These are phyloP conservation scores for Fusarium sterilihyphosum DNA, from an alignment of 2,329 filamentous ascomycete genomes.

Conservation along the genomic window DNA sequence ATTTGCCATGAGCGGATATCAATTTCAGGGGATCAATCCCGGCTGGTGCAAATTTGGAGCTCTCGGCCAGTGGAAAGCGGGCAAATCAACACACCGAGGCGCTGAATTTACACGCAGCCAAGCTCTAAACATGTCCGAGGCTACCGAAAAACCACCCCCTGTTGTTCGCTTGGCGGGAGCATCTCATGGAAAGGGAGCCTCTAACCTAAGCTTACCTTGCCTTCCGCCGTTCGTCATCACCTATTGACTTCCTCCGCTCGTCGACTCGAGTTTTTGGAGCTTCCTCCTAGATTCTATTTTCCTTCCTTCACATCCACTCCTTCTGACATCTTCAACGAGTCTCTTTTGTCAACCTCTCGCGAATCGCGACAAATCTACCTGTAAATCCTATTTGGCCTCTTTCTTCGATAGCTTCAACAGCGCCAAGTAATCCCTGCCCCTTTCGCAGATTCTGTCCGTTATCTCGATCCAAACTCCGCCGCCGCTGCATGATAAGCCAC, in stretches of 20 bases:
- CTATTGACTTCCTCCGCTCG: slow-evolving; percentile 16
- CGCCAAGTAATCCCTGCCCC: slow-evolving; percentile 37
- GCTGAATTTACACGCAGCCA: slow-evolving; percentile 14
- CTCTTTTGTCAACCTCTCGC: background rate
- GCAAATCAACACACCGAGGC: slow-evolving; percentile 8
- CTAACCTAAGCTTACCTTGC: slow-evolving; percentile 5
- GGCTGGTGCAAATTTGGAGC: slow-evolving; percentile 22
- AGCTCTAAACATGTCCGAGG: slow-evolving; percentile 35
- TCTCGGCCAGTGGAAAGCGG: background rate
- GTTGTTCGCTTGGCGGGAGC: slow-evolving; percentile 38
- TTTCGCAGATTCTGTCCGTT: slow-evolving; percentile 37
- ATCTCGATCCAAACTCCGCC: slow-evolving; percentile 29
- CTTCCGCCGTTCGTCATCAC: slow-evolving; percentile 31
- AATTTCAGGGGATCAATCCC: slow-evolving; percentile 26
- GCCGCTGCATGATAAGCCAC: slow-evolving; percentile 38
- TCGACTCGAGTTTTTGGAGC: slow-evolving; percentile 12
- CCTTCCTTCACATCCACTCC: slow-evolving; percentile 43
- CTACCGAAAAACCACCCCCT: slow-evolving; percentile 38
- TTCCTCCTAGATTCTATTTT: slow-evolving; percentile 24
- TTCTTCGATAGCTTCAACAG: slow-evolving; percentile 31
- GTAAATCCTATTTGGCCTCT: background rate
- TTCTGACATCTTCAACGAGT: slow-evolving; percentile 21
- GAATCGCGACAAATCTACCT: background rate
- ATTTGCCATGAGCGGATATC: slow-evolving; percentile 37
- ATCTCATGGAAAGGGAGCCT: slow-evolving; percentile 33